These are phyloP conservation scores for Acanthamoeba sp. DNA, from an alignment of 208 protist species.

Conservation along the genomic window DNA sequence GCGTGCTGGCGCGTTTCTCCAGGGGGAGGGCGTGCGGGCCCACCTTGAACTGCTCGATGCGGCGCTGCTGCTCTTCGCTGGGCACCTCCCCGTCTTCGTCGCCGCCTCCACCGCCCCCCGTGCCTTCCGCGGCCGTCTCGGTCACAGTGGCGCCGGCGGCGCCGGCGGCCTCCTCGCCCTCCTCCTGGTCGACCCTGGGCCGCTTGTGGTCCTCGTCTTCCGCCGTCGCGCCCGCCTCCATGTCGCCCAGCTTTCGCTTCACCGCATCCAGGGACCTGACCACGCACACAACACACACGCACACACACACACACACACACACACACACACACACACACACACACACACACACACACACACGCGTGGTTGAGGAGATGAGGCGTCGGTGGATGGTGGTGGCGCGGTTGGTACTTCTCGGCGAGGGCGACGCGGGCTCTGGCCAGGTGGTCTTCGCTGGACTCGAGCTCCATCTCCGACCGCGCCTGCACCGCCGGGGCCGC, in stretches of 20 bases:
- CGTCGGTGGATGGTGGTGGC: too few species aligned
- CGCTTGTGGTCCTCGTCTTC: too few species aligned
- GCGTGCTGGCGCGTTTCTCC: too few species aligned
- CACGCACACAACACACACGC: too few species aligned
- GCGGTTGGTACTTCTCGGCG: not conserved
- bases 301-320: too few species aligned
- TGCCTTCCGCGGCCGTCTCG: too few species aligned
- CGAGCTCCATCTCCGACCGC: slow-evolving; percentile 10
- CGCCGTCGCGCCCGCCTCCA: too few species aligned
- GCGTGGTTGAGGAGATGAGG: not conserved
- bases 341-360: too few species aligned
- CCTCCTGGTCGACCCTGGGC: not conserved
- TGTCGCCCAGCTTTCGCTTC: slow-evolving; percentile 7
- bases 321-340: too few species aligned
- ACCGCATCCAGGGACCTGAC: not conserved
- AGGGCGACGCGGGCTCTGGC: not conserved
- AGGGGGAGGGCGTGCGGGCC: too few species aligned
- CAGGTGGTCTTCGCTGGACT: not conserved
- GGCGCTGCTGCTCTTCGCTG: not conserved
- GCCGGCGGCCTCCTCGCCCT: not conserved
- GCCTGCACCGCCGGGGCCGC: not conserved
- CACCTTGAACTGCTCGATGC: not conserved
- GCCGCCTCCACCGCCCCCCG: not conserved
- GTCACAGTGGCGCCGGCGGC: not conserved
- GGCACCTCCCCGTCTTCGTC: not conserved